phyloP scores from a whole-genome alignment of 768 basidiomycete genomes.

The Psilocybe tampanensis region DNA sequence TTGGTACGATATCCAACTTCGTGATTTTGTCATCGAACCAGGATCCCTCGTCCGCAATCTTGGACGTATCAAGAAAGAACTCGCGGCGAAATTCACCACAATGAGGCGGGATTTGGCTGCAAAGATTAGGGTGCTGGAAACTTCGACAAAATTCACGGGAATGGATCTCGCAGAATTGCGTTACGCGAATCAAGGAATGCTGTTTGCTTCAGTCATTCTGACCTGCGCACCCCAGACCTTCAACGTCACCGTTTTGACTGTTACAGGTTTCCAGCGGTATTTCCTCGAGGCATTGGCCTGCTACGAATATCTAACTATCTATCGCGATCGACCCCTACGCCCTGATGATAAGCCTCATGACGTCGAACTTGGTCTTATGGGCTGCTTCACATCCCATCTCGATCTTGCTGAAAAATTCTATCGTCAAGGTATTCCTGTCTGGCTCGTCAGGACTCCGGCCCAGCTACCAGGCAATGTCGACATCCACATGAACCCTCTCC shows the following conservation, averaged over 20 bases:
- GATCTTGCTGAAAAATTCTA: not conserved
- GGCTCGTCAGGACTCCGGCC: too few relatives aligned
- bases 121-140: not conserved
- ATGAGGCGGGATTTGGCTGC: not conserved
- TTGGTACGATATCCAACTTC: not conserved
- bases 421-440: not conserved
- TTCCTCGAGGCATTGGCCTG: slow-evolving; percentile 2
- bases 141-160: not conserved
- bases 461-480: too few relatives aligned
- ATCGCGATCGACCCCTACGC: too few relatives aligned
- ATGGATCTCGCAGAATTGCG: too few relatives aligned
- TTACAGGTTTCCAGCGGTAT: slow-evolving; percentile 3
- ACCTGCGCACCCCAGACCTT: not conserved
- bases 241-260: not conserved
- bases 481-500: too few relatives aligned
- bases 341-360: not conserved
- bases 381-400: not conserved
- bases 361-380: too few relatives aligned
- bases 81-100: not conserved
- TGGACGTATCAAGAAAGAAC: not conserved
- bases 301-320: not conserved
- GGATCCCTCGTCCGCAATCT: too few relatives aligned
- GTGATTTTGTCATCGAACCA: slow-evolving; percentile 1
- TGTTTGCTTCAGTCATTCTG: not conserved
- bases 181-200: too few relatives aligned